A percentile compares a stretch with the other conserved stretches of the same genome.
Evolutionary conservation across 306 rosid species (phyloP).

Genomic region (Hylodesmum podocarpum): DNA sequence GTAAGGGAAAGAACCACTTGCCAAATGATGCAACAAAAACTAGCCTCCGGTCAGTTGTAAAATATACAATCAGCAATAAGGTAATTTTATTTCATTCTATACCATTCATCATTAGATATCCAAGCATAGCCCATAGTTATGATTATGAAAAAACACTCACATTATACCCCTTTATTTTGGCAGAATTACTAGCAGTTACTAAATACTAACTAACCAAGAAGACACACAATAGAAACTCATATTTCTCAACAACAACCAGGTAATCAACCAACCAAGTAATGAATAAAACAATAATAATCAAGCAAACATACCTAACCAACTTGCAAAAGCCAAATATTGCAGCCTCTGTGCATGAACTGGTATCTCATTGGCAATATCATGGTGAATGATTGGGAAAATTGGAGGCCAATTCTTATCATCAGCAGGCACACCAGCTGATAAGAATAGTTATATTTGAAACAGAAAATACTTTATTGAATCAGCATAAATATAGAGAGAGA

Average conservation of each 20-base stretch:
- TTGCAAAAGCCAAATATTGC: slow-evolving; percentile 96
- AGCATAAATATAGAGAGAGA: slow-evolving; percentile 15
- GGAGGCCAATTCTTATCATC: slow-evolving; percentile 99
- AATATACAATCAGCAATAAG: background rate
- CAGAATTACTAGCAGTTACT: background rate
- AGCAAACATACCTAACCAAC: slow-evolving; percentile 83
- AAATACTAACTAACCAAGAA: background rate
- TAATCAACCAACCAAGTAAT: background rate
- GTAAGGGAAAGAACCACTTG: background rate
- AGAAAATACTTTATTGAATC: slow-evolving; percentile 23
- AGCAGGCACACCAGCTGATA: slow-evolving; percentile 70
- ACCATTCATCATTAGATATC: background rate
- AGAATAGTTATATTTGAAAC: slow-evolving; percentile 21
- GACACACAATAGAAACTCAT: slow-evolving; percentile 1
- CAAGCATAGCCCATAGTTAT: background rate
- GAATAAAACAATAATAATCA: slow-evolving; percentile 23
- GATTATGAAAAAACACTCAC: background rate
- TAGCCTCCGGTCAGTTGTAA: background rate
- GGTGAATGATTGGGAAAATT: slow-evolving; percentile 91
- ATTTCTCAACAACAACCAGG: background rate
- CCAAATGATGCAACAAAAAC: background rate
- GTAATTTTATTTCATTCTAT: background rate
- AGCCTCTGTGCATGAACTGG: slow-evolving; percentile 93
- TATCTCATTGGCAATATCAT: slow-evolving; percentile 95
- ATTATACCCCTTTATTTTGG: slow-evolving; percentile 4